phyloP scores from a whole-genome alignment of 2,329 filamentous ascomycete species.

The Pezicula neosporulosa region DNA sequence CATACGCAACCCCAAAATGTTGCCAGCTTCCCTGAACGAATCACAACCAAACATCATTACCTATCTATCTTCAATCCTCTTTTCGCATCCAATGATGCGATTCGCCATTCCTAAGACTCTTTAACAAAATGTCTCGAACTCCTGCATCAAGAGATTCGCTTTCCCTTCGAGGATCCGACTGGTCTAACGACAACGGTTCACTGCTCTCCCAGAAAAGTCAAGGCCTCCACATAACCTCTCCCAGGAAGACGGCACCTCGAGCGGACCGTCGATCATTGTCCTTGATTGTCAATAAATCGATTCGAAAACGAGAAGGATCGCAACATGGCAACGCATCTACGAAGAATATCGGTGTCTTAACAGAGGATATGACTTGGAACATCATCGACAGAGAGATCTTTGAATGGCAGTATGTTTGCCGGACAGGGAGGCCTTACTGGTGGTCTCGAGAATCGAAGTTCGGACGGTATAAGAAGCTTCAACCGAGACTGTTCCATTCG shows the following conservation, averaged over 20 bases:
- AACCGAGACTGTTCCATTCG: slow-evolving; percentile 4
- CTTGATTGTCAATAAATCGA: slow-evolving; percentile 17
- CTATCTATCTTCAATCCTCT: not conserved
- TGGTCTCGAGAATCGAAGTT: slow-evolving; percentile 26
- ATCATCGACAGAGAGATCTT: slow-evolving; percentile 26
- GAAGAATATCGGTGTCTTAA: not conserved
- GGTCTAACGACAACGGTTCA: slow-evolving; percentile 4
- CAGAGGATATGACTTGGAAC: slow-evolving; percentile 19
- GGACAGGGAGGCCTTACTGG: slow-evolving; percentile 27
- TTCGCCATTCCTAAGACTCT: no score
- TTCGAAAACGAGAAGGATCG: slow-evolving; percentile 7
- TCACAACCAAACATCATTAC: no score
- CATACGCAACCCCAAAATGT: no score
- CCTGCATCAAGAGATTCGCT: not conserved
- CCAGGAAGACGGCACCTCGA: slow-evolving; percentile 2
- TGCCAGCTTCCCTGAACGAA: no score
- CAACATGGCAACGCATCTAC: slow-evolving; percentile 5
- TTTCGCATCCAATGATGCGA: not conserved
- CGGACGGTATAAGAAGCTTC: slow-evolving; percentile 10
- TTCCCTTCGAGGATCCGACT: not conserved
- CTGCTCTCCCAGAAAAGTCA: slow-evolving; percentile 18
- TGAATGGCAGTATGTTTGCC: slow-evolving; percentile 28
- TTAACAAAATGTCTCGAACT: not conserved
- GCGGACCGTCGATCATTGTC: slow-evolving; percentile 18
- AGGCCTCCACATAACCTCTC: slow-evolving; percentile 16